Conservation (phyloP, 1,284 basidiomycete species). For the Sporisorium iseilematis-ciliati region DNA sequence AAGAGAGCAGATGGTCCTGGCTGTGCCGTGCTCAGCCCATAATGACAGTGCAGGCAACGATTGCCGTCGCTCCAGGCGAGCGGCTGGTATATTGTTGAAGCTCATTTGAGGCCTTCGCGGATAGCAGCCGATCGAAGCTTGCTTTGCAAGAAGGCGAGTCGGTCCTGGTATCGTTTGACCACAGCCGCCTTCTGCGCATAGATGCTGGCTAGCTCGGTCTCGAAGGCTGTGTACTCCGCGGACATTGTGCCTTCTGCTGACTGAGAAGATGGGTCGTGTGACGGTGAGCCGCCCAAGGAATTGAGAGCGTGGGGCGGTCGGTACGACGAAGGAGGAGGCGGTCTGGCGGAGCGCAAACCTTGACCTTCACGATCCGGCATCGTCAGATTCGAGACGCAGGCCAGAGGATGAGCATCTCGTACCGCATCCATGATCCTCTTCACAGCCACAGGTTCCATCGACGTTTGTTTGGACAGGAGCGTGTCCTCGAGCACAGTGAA, state of each 20-base stretch:
- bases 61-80: too few species aligned
- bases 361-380: background rate
- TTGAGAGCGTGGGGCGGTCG: background rate
- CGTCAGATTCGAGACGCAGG: constrained; percentile 9
- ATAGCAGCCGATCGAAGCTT: constrained; percentile 54
- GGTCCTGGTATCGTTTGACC: constrained; percentile 53
- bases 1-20: background rate
- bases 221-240: constrained; percentile 24
- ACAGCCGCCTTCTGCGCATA: constrained; percentile 40
- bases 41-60: too few species aligned
- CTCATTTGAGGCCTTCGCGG: constrained; percentile 53
- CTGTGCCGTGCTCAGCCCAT: background rate
- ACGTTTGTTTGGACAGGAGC: constrained; percentile 33
- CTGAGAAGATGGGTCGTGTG: background rate
- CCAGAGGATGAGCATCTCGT: constrained; percentile 15
- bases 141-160: constrained; percentile 55
- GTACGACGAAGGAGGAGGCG: constrained; percentile 37
- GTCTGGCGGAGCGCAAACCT: background rate
- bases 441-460: constrained; percentile 16
- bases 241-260: background rate
- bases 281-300: background rate
- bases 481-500: constrained; percentile 50
- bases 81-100: background rate
- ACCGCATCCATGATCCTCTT: constrained; percentile 11
- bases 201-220: constrained; percentile 40